Evolutionary conservation across 768 basidiomycete species (phyloP), one percentile per base, ranked within the genome.

Genomic region (Strobilomyces confusus): DNA sequence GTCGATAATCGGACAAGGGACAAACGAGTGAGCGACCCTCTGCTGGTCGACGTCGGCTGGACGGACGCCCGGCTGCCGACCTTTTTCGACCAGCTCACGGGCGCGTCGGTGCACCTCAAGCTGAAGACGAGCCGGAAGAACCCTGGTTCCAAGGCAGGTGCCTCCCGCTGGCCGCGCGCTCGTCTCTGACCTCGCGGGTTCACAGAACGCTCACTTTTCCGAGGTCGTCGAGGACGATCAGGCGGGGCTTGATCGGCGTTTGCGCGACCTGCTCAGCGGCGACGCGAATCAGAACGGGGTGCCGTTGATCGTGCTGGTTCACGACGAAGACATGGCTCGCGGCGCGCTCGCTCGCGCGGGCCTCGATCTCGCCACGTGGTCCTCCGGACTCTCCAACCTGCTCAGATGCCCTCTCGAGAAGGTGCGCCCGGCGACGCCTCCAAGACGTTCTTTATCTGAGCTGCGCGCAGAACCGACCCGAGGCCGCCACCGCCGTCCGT

Each of bases 271-370:
- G 13, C 58, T 74, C 20, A 26, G 20, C 9, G 60, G 63, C 14
- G 61, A 64, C 32, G 42, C 49, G 1, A 47, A 54, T 33, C 52
- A 55, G 54, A 59, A 51, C 13, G 61, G 56, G 22, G 37, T 55
- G 3, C 80, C 80, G 0, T 61, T 75, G 46, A 58, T 83, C 23
- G 62, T 84, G 6, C 71, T 84, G 8, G 77, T 82, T 4, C 71
- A 77, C 40, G 69, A 77, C 25, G 70, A 75, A 52, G 62, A 71
- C 37, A 63, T 73, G 56, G 71, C 77, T 0, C 58, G 66, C 7
- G 69, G 68, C n/a, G 65, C 75, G 11, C 67, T 84, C 8, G 57
- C 58, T 17, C 73, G 71, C 29, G 67, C 76, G 13, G 76, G 75
- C 12, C 63, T 82, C 17, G 69, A 80, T 34, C 67, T 67, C 9